Conservation (phyloP, 1,139 yeast species). For the Petasospora fabianii region DNA sequence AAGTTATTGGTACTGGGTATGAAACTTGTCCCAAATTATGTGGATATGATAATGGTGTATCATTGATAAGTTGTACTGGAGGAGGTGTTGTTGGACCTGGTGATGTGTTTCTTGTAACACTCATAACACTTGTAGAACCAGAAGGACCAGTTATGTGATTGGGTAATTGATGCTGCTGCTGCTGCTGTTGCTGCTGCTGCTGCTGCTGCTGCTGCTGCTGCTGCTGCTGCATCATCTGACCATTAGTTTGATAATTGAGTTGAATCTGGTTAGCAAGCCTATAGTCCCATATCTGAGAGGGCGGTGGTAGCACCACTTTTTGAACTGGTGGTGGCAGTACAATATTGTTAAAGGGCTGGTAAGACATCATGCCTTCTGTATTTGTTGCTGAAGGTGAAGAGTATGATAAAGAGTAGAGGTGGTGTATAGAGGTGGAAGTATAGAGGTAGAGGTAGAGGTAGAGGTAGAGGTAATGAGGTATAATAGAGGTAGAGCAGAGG, state of each 20-base stretch:
- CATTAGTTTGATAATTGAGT: constrained; percentile 10
- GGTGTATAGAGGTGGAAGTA: no score
- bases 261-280: constrained; percentile 7
- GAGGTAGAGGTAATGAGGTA: no score
- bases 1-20: constrained; percentile 1
- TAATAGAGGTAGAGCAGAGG: neutral
- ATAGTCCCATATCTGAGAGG: constrained; percentile 21
- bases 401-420: neutral
- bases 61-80: neutral
- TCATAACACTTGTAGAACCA: neutral
- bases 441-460: no score
- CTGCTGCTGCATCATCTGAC: constrained; percentile 2
- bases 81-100: neutral
- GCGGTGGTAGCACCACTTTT: constrained; percentile 18
- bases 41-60: neutral
- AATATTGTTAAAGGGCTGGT: constrained; percentile 12
- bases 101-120: neutral
- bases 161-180: constrained; percentile 3
- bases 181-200: constrained; percentile 7
- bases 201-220: constrained; percentile 3
- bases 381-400: neutral
- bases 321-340: constrained; percentile 22
- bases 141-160: neutral
- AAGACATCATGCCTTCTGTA: constrained; percentile 3
- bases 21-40: neutral